Evolutionary conservation across 805 yeast genomes (phyloP).

Genomic region (Saturnispora gosingensis): DNA sequence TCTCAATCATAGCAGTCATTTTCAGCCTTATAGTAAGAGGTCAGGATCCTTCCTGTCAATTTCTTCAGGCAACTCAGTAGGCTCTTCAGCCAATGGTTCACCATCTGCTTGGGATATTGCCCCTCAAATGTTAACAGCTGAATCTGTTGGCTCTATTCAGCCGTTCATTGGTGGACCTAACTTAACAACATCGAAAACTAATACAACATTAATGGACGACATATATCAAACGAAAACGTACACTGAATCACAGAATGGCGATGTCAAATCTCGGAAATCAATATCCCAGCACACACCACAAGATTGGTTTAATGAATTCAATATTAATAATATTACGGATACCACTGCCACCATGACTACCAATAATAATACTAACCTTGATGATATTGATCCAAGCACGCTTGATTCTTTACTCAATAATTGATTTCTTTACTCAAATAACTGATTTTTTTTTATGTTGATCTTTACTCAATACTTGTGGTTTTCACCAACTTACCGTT

Average conservation of each 20-base stretch:
- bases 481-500: neutral
- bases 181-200: slow-evolving; percentile 25
- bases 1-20: slow-evolving; percentile 18
- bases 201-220: slow-evolving; percentile 28
- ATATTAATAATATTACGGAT: neutral
- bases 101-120: slow-evolving; percentile 16
- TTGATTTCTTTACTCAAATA: neutral
- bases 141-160: slow-evolving; percentile 17
- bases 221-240: slow-evolving; percentile 26
- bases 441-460: neutral
- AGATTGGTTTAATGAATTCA: neutral
- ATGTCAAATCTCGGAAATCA: slow-evolving; percentile 1
- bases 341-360: neutral
- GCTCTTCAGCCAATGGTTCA: slow-evolving; percentile 21
- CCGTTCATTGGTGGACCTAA: slow-evolving; percentile 15
- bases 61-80: slow-evolving; percentile 21
- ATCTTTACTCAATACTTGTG: neutral
- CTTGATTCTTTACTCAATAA: neutral
- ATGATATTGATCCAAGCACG: neutral
- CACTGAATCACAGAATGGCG: slow-evolving; percentile 17
- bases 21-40: slow-evolving; percentile 18
- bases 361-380: neutral
- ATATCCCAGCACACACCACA: neutral
- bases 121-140: slow-evolving; percentile 21
- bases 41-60: slow-evolving; percentile 20